Conservation (phyloP, 306 rosid species). For the Medicago arabica region DNA sequence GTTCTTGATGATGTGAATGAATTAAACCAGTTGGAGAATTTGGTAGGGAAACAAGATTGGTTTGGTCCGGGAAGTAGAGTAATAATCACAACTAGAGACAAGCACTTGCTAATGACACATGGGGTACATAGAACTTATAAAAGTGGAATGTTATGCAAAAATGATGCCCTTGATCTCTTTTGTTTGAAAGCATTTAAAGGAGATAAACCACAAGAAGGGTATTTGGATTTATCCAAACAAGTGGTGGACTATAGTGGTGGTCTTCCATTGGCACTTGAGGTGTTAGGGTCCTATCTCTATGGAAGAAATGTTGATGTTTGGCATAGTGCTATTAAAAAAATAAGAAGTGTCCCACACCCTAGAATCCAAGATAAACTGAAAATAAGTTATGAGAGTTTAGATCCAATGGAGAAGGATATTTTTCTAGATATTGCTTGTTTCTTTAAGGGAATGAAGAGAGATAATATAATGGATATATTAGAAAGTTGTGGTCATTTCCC, state of each 20-base stretch:
- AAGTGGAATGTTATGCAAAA: background rate
- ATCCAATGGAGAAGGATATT: constrained; percentile 18
- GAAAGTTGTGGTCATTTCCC: constrained; percentile 18
- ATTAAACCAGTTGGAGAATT: constrained; percentile 11
- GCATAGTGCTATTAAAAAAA: constrained; percentile 1
- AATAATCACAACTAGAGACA: constrained; percentile 30
- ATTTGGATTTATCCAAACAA: constrained; percentile 1
- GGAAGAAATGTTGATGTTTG: constrained; percentile 16
- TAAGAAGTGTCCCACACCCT: background rate
- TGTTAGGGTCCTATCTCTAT: constrained; percentile 18
- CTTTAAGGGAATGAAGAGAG: constrained; percentile 33
- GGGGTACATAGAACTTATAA: background rate
- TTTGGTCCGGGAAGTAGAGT: constrained; percentile 34
- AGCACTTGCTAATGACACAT: constrained; percentile 9
- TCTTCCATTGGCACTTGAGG: constrained; percentile 36
- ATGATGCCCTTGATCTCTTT: constrained; percentile 32
- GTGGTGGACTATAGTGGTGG: constrained; percentile 9
- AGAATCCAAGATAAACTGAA: background rate
- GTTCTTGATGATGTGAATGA: constrained; percentile 37
- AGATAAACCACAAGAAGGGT: background rate
- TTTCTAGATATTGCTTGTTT: constrained; percentile 47
- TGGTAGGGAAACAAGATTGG: constrained; percentile 34
- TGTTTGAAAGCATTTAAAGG: constrained; percentile 17
- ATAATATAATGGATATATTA: constrained; percentile 24
- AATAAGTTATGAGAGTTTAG: constrained; percentile 35